Base-by-base conservation (phyloP, 306 rosid species). In the Cicer yamashitae region DNA sequence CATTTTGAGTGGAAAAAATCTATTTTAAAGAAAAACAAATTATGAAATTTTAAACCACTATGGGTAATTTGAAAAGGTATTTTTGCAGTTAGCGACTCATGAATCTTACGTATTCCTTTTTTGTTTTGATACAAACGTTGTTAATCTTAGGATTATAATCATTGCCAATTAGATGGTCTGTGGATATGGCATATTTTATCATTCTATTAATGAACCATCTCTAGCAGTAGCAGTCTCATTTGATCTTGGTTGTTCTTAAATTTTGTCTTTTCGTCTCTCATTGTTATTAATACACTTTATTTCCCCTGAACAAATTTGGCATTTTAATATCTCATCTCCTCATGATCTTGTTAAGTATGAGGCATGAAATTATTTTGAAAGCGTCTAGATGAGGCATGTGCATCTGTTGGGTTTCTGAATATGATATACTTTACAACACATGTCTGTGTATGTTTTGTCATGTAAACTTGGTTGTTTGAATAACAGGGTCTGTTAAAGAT, bases 401-500 rank as follows among this genome's bases (percentile, higher is more conserved):
- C 51, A 47, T 73, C 51, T 40, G 67, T 77, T 73, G 47, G 43
- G 48, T 70, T 62, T 67, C 63, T 44, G 56, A 61, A 61, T 25
- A 22, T 52, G 72, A 67, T 60, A 67, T 73, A 48, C 18, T 67
- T 45, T 54, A 37, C 37, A 43, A 50, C 70, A 44, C 15, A 44
- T 69, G 20, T 54, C 50, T 45, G 48, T 51, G 64, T 37, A 70
- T 78, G n/a, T 67, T 67, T 38, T 43, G n/a, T 67, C 68, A 30
- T 67, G 69, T 52, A 67, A 43, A 73, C 67, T 60, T 71, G 39
- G 45, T 61, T 45, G 41, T 67, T 84, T 77, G 59, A 67, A 67
- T 4, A 75, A 82, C 87, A 94, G 97, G 97, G 62, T 94, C 98
- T 56, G 94, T 94, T 74, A 94, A 91, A 86, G 98, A 94, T 80